Percentiles rank a stretch among this genome's conserved stretches.
Evolutionary conservation across 352 stramenopile species (phyloP).

Genomic region (Aphanomyces stellatus): DNA sequence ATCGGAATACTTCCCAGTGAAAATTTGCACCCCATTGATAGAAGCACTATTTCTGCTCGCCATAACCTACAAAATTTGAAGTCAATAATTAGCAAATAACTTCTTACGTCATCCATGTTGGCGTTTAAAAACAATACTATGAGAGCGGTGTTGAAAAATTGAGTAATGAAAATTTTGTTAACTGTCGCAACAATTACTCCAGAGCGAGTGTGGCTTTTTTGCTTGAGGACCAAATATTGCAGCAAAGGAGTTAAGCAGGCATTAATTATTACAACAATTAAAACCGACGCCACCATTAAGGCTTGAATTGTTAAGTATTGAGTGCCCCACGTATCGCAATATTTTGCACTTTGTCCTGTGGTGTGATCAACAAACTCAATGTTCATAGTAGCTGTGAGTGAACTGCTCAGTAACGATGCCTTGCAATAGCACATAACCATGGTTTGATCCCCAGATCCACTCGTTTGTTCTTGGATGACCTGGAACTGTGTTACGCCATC

Average conservation of each 20-base stretch:
- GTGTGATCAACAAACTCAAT: slow-evolving; percentile 41
- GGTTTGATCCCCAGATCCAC: slow-evolving; percentile 47
- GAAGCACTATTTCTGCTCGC: neutral
- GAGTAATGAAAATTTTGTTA: slow-evolving; percentile 65
- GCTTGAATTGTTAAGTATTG: slow-evolving; percentile 57
- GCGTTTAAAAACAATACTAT: slow-evolving; percentile 74
- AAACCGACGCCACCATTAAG: slow-evolving; percentile 49
- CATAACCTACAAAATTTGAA: slow-evolving; percentile 2
- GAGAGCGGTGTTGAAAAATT: slow-evolving; percentile 78
- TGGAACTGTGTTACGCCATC: slow-evolving; percentile 41
- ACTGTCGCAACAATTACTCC: slow-evolving; percentile 61
- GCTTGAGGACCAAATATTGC: slow-evolving; percentile 54
- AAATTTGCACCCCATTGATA: slow-evolving; percentile 19
- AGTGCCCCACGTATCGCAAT: slow-evolving; percentile 63
- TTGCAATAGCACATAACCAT: slow-evolving; percentile 80
- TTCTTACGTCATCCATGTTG: slow-evolving; percentile 55
- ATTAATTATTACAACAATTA: slow-evolving; percentile 68
- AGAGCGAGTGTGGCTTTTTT: slow-evolving; percentile 74
- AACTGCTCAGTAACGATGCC: slow-evolving; percentile 34
- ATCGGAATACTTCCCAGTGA: slow-evolving; percentile 69
- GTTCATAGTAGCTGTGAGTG: slow-evolving; percentile 50
- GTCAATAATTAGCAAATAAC: neutral
- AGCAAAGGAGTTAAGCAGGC: slow-evolving; percentile 53
- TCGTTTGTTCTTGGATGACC: slow-evolving; percentile 63
- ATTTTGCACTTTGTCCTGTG: slow-evolving; percentile 29